phyloP scores from a whole-genome alignment of 805 yeast genomes.

The Candida tibetensis region DNA sequence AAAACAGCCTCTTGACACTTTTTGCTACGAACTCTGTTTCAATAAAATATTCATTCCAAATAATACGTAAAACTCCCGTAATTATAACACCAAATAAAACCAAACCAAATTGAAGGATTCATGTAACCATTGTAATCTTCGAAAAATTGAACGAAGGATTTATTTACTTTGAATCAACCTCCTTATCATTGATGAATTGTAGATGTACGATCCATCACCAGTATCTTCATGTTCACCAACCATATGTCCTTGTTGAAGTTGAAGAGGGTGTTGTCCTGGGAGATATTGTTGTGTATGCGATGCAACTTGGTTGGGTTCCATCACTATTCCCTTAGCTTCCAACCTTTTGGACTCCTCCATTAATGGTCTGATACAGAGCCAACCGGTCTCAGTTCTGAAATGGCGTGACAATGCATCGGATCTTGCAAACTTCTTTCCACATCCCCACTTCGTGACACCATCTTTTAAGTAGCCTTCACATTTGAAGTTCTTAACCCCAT shows the following conservation, averaged over 20 bases:
- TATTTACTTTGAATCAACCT: slow-evolving; percentile 13
- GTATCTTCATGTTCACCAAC: slow-evolving; percentile 1
- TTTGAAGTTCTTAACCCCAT: slow-evolving; percentile 65
- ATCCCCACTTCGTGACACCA: slow-evolving; percentile 66
- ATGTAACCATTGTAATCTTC: too few relatives aligned
- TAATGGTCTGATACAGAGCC: slow-evolving; percentile 63
- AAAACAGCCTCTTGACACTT: too few relatives aligned
- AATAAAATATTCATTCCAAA: too few relatives aligned
- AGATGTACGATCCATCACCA: slow-evolving; percentile 10
- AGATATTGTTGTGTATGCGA: not conserved
- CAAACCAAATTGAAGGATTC: too few relatives aligned
- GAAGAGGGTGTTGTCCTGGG: not conserved
- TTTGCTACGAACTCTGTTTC: too few relatives aligned
- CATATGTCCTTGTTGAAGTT: not conserved
- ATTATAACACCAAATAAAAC: too few relatives aligned
- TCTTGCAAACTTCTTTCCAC: slow-evolving; percentile 70
- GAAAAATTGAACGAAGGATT: not conserved
- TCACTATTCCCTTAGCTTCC: slow-evolving; percentile 14
- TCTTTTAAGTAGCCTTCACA: slow-evolving; percentile 62
- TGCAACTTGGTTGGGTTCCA: not conserved
- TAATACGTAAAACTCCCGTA: too few relatives aligned
- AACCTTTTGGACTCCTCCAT: slow-evolving; percentile 52
- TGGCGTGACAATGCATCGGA: slow-evolving; percentile 78
- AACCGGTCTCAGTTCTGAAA: slow-evolving; percentile 72
- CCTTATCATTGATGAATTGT: slow-evolving; percentile 17